phyloP scores from a whole-genome alignment of 2,329 filamentous ascomycete species.

The Lachnum nothofagi region DNA sequence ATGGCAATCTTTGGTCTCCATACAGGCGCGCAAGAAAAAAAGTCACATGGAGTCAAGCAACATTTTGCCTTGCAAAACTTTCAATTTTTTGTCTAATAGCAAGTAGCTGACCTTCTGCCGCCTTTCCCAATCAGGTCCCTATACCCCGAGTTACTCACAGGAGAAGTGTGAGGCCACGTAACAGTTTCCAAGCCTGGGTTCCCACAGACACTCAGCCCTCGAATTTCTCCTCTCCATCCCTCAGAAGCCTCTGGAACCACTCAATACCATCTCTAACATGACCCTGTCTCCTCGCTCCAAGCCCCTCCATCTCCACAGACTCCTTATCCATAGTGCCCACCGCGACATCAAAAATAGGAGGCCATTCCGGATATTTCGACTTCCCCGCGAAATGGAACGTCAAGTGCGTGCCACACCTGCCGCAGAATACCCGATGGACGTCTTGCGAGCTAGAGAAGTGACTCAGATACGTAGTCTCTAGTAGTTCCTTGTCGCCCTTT shows the following conservation, averaged over 20 bases:
- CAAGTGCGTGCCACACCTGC: conserved; percentile 28
- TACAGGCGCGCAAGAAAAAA: no score
- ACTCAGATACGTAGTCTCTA: conserved; percentile 11
- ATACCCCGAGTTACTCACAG: no score
- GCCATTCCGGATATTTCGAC: neutral
- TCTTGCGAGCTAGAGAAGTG: conserved; percentile 21
- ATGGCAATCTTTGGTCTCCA: no score
- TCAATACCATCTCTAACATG: conserved; percentile 24
- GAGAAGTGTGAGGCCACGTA: no score
- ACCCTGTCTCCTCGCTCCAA: conserved; percentile 20
- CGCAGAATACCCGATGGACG: conserved; percentile 28
- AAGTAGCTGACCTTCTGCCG: no score
- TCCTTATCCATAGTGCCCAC: conserved; percentile 26
- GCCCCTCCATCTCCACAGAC: conserved; percentile 16
- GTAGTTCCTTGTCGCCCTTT: conserved; percentile 7
- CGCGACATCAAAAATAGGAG: conserved; percentile 22
- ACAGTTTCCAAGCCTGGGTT: no score
- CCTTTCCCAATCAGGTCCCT: no score
- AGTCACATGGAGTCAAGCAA: no score
- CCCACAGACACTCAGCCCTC: no score
- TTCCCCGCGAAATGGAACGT: conserved; percentile 20
- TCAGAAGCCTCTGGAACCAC: conserved; percentile 24
- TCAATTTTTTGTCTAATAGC: no score
- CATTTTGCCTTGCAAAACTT: no score
- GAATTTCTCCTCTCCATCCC: conserved; percentile 3